A percentile compares a stretch with the other conserved stretches of the same genome.
phyloP scores from a whole-genome alignment of 768 basidiomycete genomes.

The Tulasnella sp. region DNA sequence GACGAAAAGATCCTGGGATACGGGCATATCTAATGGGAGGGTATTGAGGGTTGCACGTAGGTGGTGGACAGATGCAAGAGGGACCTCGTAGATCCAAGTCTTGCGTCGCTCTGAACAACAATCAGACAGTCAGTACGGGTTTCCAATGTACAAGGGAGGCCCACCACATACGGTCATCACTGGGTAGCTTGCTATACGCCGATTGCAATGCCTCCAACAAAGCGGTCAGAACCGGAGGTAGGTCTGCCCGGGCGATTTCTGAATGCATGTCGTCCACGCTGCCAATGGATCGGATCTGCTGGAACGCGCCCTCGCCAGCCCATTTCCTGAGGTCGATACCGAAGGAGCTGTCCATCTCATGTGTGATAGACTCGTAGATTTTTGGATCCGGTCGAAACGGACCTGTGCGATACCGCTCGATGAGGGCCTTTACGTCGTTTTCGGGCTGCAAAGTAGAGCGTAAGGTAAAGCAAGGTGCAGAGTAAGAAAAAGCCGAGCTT shows the following conservation, averaged over 20 bases:
- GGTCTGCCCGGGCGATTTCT: slow-evolving; percentile 32
- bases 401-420: slow-evolving; percentile 87
- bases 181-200: slow-evolving; percentile 48
- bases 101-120: slow-evolving; percentile 60
- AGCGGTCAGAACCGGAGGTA: slow-evolving; percentile 65
- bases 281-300: slow-evolving; percentile 28
- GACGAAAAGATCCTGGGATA: slow-evolving; percentile 44
- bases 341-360: slow-evolving; percentile 77
- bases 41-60: slow-evolving; percentile 77
- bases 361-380: slow-evolving; percentile 74
- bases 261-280: slow-evolving; percentile 2
- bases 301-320: slow-evolving; percentile 72
- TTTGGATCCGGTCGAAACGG: slow-evolving; percentile 82
- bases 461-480: not conserved
- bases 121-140: not conserved
- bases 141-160: not conserved
- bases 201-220: slow-evolving; percentile 52
- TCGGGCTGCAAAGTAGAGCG: slow-evolving; percentile 44
- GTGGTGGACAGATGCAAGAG: slow-evolving; percentile 69
- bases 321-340: slow-evolving; percentile 86
- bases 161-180: slow-evolving; percentile 46
- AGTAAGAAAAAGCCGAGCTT: not conserved
- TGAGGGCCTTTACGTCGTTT: slow-evolving; percentile 71
- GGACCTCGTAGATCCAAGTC: slow-evolving; percentile 87
- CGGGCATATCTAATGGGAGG: slow-evolving; percentile 41